phyloP scores from a whole-genome alignment of 257 asterid genomes.

The Lycium barbarum region DNA sequence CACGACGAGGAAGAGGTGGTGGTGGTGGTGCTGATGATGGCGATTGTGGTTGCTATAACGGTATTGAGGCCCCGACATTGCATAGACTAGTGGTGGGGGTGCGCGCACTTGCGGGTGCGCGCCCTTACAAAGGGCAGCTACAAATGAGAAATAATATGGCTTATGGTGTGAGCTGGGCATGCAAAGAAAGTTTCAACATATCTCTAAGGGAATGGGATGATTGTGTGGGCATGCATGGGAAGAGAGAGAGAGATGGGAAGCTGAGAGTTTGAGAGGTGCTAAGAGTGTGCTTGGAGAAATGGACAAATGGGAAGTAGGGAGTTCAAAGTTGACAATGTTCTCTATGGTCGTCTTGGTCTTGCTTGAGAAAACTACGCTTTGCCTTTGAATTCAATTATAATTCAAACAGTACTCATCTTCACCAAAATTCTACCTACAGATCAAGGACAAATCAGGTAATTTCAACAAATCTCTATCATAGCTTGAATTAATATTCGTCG shows the following conservation, averaged over 20 bases:
- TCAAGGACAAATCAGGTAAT: not conserved
- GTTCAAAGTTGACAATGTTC: constrained; percentile 44
- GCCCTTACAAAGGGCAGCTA: constrained; percentile 40
- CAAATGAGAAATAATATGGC: constrained; percentile 37
- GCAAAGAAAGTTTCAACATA: constrained; percentile 26
- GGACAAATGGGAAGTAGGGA: constrained; percentile 49
- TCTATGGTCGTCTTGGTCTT: constrained; percentile 32
- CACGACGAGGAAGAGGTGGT: constrained; percentile 15
- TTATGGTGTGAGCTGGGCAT: not conserved
- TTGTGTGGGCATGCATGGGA: constrained; percentile 42
- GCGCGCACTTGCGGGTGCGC: constrained; percentile 59
- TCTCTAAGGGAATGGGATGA: constrained; percentile 39
- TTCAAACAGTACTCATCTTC: not conserved
- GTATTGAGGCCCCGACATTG: not conserved
- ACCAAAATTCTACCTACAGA: not conserved
- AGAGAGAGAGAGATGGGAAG: constrained; percentile 41
- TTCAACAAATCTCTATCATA: not conserved
- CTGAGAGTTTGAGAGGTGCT: constrained; percentile 24
- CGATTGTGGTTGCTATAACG: constrained; percentile 39
- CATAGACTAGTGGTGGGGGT: constrained; percentile 32
- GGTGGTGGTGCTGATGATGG: not conserved
- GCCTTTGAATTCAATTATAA: constrained; percentile 19
- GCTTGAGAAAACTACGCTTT: constrained; percentile 34
- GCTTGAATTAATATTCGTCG: not conserved
- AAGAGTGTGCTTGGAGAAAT: not conserved